Evolutionary conservation across 2,329 filamentous ascomycete species (phyloP).

Genomic region (Clonostachys rosea): DNA sequence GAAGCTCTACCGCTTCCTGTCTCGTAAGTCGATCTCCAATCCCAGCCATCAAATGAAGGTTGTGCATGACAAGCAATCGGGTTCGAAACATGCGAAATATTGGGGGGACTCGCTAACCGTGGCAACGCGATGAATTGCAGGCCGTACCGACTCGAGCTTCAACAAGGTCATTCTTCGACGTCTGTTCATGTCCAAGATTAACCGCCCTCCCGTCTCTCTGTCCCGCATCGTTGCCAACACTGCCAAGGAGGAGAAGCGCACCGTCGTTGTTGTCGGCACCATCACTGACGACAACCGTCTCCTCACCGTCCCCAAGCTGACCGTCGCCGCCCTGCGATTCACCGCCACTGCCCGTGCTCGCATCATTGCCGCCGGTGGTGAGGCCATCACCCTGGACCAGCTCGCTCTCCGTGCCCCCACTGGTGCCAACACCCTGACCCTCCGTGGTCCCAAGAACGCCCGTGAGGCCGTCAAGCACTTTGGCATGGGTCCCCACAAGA

Average conservation of each 20-base stretch:
- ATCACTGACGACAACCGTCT: slow-evolving; percentile 98
- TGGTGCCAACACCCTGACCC: slow-evolving; percentile 92
- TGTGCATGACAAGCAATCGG: not conserved
- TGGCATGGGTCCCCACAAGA: slow-evolving; percentile 93
- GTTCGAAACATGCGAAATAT: too few species aligned
- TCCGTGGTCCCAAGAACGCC: slow-evolving; percentile 97
- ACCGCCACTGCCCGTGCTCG: slow-evolving; percentile 93
- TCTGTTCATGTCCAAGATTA: slow-evolving; percentile 98
- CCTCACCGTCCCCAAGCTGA: slow-evolving; percentile 84
- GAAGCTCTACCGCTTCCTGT: slow-evolving; percentile 97
- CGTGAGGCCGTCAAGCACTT: slow-evolving; percentile 99
- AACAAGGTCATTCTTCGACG: slow-evolving; percentile 98
- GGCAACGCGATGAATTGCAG: slow-evolving; percentile 32
- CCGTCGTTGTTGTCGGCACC: slow-evolving; percentile 88
- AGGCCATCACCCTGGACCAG: slow-evolving; percentile 94
- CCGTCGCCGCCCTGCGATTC: slow-evolving; percentile 91
- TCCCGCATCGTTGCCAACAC: slow-evolving; percentile 79
- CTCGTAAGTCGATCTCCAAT: slow-evolving; percentile 60
- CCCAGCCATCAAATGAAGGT: not conserved
- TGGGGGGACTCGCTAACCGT: not conserved
- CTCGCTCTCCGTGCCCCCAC: slow-evolving; percentile 92
- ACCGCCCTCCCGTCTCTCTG: slow-evolving; percentile 91
- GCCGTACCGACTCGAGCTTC: slow-evolving; percentile 95
- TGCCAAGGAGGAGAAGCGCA: slow-evolving; percentile 71
- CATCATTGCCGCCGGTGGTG: slow-evolving; percentile 89